Conservation (phyloP, 2,329 filamentous ascomycete genomes). For the Aspergillus transmontanensis region DNA sequence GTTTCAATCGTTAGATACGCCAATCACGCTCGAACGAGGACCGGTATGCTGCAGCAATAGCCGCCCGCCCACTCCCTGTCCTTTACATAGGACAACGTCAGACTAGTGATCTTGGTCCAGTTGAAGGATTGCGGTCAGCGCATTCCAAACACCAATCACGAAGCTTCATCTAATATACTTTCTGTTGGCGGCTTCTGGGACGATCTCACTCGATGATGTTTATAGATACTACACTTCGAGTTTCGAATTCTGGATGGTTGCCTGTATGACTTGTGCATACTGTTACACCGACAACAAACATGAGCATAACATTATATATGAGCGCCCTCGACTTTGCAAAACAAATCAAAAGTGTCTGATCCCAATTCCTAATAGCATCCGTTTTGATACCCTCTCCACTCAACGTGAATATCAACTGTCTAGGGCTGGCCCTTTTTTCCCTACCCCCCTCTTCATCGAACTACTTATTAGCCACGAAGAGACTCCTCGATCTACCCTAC, state of each 20-base stretch:
- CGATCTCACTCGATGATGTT: slow-evolving; percentile 29
- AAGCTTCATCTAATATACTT: slow-evolving; percentile 13
- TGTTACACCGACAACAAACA: neutral
- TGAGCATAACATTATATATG: slow-evolving; percentile 12
- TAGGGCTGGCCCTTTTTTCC: neutral
- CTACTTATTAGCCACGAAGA: neutral
- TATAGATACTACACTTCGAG: slow-evolving; percentile 25
- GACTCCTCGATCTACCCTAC: neutral
- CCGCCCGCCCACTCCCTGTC: slow-evolving; percentile 24
- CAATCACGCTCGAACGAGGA: slow-evolving; percentile 9
- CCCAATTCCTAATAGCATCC: neutral
- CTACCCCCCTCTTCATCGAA: neutral
- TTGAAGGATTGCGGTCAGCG: slow-evolving; percentile 24
- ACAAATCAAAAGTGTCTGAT: too few species aligned
- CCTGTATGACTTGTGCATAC: slow-evolving; percentile 28
- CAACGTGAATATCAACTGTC: neutral
- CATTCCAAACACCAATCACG: slow-evolving; percentile 27
- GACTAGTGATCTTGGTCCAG: slow-evolving; percentile 3
- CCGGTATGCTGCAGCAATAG: slow-evolving; percentile 15
- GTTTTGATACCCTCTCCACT: neutral
- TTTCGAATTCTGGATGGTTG: slow-evolving; percentile 25
- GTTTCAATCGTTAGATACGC: slow-evolving; percentile 11
- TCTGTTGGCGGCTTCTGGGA: slow-evolving; percentile 29
- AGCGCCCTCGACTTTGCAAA: neutral
- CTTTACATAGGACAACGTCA: slow-evolving; percentile 29